phyloP scores from a whole-genome alignment of 2,329 filamentous ascomycete species.

The Tolypocladium sp. region DNA sequence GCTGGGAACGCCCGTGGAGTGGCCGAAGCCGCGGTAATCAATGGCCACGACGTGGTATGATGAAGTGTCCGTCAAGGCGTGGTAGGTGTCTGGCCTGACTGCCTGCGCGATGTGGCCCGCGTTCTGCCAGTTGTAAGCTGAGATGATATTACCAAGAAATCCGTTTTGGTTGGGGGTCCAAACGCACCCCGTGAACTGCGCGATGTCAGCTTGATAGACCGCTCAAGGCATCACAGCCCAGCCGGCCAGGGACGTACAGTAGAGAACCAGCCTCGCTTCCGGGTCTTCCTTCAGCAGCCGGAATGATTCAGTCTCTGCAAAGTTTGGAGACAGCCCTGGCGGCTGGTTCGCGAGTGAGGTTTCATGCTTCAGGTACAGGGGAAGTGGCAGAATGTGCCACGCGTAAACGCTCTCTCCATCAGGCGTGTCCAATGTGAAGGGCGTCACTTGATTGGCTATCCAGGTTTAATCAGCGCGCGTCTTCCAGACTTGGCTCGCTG shows the following conservation, averaged over 20 bases:
- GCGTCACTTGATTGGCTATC: constrained; percentile 76
- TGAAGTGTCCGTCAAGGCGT: constrained; percentile 63
- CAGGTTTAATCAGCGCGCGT: background rate
- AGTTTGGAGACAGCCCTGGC: constrained; percentile 39
- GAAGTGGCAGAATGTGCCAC: constrained; percentile 82
- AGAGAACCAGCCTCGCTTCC: constrained; percentile 53
- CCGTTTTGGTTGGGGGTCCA: background rate
- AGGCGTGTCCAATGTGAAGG: constrained; percentile 66
- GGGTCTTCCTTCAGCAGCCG: constrained; percentile 54
- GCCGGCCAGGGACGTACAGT: constrained; percentile 35
- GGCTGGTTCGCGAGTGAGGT: constrained; percentile 44
- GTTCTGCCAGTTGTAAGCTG: constrained; percentile 43
- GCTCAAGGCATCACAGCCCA: background rate
- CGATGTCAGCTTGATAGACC: background rate
- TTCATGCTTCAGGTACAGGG: constrained; percentile 67
- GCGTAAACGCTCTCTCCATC: constrained; percentile 75
- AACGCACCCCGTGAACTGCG: constrained; percentile 53
- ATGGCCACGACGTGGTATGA: constrained; percentile 76
- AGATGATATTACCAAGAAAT: background rate
- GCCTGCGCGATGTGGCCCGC: constrained; percentile 78
- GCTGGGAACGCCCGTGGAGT: constrained; percentile 68
- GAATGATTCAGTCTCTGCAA: constrained; percentile 50
- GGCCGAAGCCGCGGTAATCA: constrained; percentile 84
- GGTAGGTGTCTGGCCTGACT: constrained; percentile 68
- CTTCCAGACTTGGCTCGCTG: background rate